phyloP scores from a whole-genome alignment of 495 filamentous ascomycete genomes.

The Ramalina intermedia region DNA sequence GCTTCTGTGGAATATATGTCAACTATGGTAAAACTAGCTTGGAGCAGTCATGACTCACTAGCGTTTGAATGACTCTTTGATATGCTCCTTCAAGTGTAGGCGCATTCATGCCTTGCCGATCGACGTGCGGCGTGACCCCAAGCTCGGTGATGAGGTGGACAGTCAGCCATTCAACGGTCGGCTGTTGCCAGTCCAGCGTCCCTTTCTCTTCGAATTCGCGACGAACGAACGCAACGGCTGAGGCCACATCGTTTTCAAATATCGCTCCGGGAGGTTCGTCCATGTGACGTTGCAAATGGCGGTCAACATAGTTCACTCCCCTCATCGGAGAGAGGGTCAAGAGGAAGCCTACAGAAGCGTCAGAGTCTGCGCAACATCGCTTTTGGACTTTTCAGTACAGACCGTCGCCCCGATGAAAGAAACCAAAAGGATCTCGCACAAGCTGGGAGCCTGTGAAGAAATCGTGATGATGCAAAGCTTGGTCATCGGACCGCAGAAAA shows the following conservation, averaged over 20 bases:
- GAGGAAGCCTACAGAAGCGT: not conserved
- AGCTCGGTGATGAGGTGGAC: conserved; percentile 2
- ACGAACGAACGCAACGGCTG: conserved; percentile 4
- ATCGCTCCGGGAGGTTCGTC: not conserved
- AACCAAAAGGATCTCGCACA: conserved; percentile 1
- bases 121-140: not conserved
- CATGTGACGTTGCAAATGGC: not conserved
- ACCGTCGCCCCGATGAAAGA: conserved; percentile 4
- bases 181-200: not conserved
- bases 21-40: not conserved
- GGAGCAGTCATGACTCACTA: not conserved
- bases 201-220: not conserved
- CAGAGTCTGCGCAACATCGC: not conserved
- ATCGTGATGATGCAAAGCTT: not conserved
- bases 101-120: conserved; percentile 5
- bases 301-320: conserved; percentile 4
- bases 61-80: not conserved
- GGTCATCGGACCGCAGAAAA: not conserved
- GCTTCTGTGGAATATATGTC: not conserved
- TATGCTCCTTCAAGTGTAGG: not conserved
- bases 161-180: conserved; percentile 1
- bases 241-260: conserved; percentile 5
- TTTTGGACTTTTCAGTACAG: not conserved
- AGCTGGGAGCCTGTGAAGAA: conserved; percentile 2
- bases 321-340: conserved; percentile 2